phyloP scores from a whole-genome alignment of 2,329 filamentous ascomycete genomes.

The Hirsutella rhossiliensis region DNA sequence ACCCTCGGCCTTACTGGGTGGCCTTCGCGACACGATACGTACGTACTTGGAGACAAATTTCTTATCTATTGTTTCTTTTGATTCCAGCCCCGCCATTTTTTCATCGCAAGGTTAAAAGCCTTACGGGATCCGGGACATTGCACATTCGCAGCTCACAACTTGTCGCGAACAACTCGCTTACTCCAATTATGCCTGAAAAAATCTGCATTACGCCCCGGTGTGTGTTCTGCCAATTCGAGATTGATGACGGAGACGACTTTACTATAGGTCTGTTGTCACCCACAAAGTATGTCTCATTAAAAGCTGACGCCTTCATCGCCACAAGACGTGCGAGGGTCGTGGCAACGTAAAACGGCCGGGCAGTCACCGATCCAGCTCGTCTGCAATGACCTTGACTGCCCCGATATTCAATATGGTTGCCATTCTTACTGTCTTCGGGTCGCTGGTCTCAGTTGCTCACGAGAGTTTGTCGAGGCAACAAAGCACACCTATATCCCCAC shows the following conservation, averaged over 20 bases:
- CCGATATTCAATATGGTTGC: background rate
- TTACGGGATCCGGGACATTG: too few species aligned
- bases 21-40: too few species aligned
- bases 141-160: background rate
- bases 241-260: background rate
- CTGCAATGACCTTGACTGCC: background rate
- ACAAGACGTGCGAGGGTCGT: background rate
- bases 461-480: background rate
- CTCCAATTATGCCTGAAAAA: background rate
- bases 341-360: background rate
- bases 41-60: too few species aligned
- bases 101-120: too few species aligned
- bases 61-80: too few species aligned
- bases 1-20: too few species aligned
- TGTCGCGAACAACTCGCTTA: background rate
- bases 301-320: background rate
- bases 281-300: background rate
- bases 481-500: background rate
- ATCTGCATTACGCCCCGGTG: slow-evolving; percentile 1
- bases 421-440: background rate
- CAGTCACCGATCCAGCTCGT: background rate
- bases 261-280: background rate
- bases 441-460: background rate
- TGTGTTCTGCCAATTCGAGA: slow-evolving; percentile 3
- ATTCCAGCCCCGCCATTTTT: too few species aligned